Base-by-base conservation (phyloP, 2,329 filamentous ascomycete genomes). In the Aphanocladium album region DNA sequence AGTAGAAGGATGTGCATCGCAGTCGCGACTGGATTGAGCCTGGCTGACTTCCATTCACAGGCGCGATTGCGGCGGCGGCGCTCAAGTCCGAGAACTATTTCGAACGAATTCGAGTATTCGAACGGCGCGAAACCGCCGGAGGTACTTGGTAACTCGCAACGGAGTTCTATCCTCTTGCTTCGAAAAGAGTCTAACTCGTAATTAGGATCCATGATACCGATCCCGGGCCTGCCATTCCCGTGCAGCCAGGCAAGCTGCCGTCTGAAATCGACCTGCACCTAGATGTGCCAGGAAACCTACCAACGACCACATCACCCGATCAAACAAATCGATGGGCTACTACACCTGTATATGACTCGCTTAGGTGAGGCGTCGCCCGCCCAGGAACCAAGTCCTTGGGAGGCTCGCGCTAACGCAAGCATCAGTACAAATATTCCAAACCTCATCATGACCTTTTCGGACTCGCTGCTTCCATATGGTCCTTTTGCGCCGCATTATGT, bases 381-480 rank as follows among this genome's bases (percentile, higher is more conserved):
- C 17, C 16, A n/a, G 9, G 51, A 35, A 57, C 37, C 21, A 3
- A 19, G 4, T 2, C 9, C 12, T 41, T 9, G n/a, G 54, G 17
- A 49, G 51, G 30, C 30, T 30, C 23, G 30, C 5, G 30, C 30
- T 30, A 30, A 30, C 9, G 30, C 30, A 30, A 30, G n/a, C 41
- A 14, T 1, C 25, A 76, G 81, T 1, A 85, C 83, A 1, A 85
- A 85, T 53, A 81, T 85, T 0, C 82, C 82, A 0, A 77, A 80
- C 43, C 79, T 83, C 37, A 81, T 80, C 23, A 84, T 84, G 82
- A 77, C 73, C 5, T 83, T 84, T 64, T 83, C 81, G 0, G 82
- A 84, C 61, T 51, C 71, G 1, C 73, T 73, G 0, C 84, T 85
- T 63, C 71, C 82, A 0, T 83, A 84, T 60, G 82, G 81, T 0